A percentile compares a stretch with the other conserved stretches of the same genome.
Conservation (phyloP, 2,329 filamentous ascomycete species). For the Cadophora malorum region DNA sequence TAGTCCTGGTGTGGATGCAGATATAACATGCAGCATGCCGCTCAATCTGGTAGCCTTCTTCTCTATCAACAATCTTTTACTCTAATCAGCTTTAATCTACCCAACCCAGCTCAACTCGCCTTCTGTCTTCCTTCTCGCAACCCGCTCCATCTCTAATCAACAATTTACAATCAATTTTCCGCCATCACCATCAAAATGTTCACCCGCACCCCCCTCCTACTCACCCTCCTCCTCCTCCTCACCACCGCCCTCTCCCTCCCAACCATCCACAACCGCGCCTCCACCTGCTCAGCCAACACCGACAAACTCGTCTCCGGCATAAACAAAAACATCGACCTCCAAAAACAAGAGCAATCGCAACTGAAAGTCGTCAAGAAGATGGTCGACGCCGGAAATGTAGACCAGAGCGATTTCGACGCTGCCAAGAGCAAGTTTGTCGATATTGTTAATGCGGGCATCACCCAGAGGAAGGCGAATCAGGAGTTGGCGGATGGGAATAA, state of each 20-base stretch:
- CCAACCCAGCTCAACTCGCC: neutral
- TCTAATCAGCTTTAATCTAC: neutral
- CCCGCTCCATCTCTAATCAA: neutral
- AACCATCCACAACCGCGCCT: constrained; percentile 14
- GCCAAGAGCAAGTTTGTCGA: constrained; percentile 27
- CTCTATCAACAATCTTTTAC: neutral
- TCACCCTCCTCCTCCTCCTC: constrained; percentile 1
- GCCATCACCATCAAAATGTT: neutral
- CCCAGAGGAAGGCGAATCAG: constrained; percentile 28
- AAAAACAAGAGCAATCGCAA: constrained; percentile 32
- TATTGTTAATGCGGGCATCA: constrained; percentile 30
- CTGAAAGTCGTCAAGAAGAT: constrained; percentile 22
- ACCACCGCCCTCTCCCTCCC: neutral
- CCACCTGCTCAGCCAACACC: constrained; percentile 23
- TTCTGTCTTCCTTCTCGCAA: neutral
- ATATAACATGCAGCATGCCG: neutral
- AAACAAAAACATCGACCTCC: constrained; percentile 32
- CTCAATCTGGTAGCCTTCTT: neutral
- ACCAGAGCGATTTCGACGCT: constrained; percentile 22
- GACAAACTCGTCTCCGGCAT: constrained; percentile 29
- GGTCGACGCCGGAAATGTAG: constrained; percentile 5
- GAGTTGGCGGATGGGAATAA: constrained; percentile 26
- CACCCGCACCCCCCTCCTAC: neutral
- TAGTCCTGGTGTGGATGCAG: neutral
- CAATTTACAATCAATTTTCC: neutral